A percentile compares a stretch with the other conserved stretches of the same genome.
phyloP scores from a whole-genome alignment of 2,329 filamentous ascomycete species.

The Diaporthe sp. region DNA sequence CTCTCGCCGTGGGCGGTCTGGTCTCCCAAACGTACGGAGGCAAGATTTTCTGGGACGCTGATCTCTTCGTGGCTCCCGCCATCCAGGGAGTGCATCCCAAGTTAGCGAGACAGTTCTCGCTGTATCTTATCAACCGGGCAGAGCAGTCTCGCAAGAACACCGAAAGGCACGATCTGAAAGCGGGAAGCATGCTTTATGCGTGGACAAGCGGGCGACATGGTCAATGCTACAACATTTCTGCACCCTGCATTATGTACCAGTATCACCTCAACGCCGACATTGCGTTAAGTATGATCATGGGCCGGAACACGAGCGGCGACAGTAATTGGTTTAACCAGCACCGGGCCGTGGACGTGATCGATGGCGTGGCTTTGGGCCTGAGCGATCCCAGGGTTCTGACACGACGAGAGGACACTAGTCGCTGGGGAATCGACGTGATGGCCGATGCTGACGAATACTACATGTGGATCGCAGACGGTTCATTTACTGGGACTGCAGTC shows the following conservation, averaged over 20 bases:
- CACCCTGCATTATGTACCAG: constrained; percentile 75
- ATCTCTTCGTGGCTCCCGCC: constrained; percentile 44
- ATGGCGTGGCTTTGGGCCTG: constrained; percentile 32
- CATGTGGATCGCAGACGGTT: constrained; percentile 32
- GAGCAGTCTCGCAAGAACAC: constrained; percentile 69
- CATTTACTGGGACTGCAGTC: constrained; percentile 29
- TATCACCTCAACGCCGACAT: constrained; percentile 79
- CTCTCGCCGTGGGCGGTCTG: constrained; percentile 42
- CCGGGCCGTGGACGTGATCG: constrained; percentile 29
- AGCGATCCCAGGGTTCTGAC: constrained; percentile 32
- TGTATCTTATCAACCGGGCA: constrained; percentile 41
- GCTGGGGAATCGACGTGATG: constrained; percentile 37
- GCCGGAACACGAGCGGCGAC: constrained; percentile 41
- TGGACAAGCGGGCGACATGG: constrained; percentile 76
- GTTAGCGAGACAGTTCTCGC: constrained; percentile 41
- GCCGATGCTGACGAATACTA: constrained; percentile 38
- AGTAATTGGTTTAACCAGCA: constrained; percentile 34
- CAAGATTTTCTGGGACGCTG: constrained; percentile 45
- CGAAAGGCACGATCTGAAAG: constrained; percentile 64
- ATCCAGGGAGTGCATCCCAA: constrained; percentile 41
- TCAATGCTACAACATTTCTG: constrained; percentile 72
- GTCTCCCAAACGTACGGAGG: constrained; percentile 44
- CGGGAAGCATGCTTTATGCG: constrained; percentile 66
- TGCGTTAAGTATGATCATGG: constrained; percentile 54
- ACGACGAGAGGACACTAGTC: constrained; percentile 31